A percentile compares a stretch with the other conserved stretches of the same genome.
Conservation (phyloP, 345 rosid species). For the Cardamine chenopodiifolia region DNA sequence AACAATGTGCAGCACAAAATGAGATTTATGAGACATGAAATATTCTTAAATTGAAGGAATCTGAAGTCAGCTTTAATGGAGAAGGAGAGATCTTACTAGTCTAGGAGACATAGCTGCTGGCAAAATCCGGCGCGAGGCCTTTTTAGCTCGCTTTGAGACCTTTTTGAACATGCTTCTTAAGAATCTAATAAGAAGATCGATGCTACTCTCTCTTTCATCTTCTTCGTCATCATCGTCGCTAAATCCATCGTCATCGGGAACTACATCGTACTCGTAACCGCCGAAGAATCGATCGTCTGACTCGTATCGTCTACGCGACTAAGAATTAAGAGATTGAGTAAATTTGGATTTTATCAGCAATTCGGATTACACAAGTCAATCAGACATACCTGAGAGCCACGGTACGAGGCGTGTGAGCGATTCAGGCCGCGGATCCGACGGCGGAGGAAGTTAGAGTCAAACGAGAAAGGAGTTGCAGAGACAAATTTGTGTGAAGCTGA, state of each 20-base stretch:
- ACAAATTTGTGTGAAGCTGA: background rate
- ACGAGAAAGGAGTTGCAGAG: slow-evolving; percentile 22
- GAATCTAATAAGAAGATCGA: slow-evolving; percentile 71
- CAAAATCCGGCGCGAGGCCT: slow-evolving; percentile 63
- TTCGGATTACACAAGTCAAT: background rate
- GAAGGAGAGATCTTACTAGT: slow-evolving; percentile 47
- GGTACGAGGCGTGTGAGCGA: slow-evolving; percentile 27
- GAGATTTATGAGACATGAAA: no score
- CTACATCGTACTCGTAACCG: slow-evolving; percentile 34
- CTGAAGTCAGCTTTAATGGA: background rate
- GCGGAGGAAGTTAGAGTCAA: background rate
- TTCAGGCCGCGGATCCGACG: slow-evolving; percentile 28
- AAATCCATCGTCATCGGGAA: slow-evolving; percentile 29
- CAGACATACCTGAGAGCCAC: slow-evolving; percentile 35
- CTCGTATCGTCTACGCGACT: slow-evolving; percentile 52
- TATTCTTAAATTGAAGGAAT: background rate
- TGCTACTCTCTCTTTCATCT: slow-evolving; percentile 69
- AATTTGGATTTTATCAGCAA: background rate
- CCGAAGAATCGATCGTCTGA: slow-evolving; percentile 51
- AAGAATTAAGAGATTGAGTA: slow-evolving; percentile 6
- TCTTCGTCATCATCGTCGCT: slow-evolving; percentile 56
- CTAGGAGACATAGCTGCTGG: slow-evolving; percentile 68
- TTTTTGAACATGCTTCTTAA: slow-evolving; percentile 64
- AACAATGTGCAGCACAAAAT: no score
- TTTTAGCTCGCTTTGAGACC: slow-evolving; percentile 71